phyloP scores from a whole-genome alignment of 495 filamentous ascomycete genomes.

The Geoglossum glabrum region DNA sequence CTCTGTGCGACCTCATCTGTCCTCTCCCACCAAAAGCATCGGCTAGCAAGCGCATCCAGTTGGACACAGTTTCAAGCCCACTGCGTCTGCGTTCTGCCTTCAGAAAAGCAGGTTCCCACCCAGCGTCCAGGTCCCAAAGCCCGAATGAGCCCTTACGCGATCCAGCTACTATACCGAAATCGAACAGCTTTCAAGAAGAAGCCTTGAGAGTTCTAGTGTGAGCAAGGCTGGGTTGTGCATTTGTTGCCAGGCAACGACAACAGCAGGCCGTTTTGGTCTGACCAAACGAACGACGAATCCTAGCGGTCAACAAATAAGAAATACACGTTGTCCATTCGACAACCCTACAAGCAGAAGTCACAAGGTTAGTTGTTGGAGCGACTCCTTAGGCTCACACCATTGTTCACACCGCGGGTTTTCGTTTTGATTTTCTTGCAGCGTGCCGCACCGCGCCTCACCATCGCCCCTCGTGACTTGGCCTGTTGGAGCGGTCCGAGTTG shows the following conservation, averaged over 20 bases:
- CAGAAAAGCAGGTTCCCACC: background rate
- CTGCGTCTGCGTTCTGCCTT: background rate
- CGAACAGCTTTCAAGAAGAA: background rate
- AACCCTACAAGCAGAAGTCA: background rate
- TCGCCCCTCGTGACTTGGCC: background rate
- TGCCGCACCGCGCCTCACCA: background rate
- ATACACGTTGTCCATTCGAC: background rate
- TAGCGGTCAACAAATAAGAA: background rate
- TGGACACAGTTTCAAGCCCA: background rate
- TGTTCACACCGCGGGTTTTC: background rate
- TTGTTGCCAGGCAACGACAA: background rate
- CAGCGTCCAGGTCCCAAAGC: background rate
- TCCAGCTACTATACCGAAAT: background rate
- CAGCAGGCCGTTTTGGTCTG: background rate
- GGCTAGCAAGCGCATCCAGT: background rate
- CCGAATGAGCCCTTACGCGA: background rate
- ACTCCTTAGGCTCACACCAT: background rate
- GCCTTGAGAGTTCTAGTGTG: background rate
- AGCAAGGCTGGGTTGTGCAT: background rate
- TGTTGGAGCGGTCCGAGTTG: background rate
- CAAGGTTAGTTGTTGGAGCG: background rate
- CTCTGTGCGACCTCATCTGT: background rate
- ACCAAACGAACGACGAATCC: background rate
- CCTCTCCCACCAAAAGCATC: background rate
- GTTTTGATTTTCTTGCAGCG: no score